Evolutionary conservation across 2,329 filamentous ascomycete genomes (phyloP).

Genomic region (Corynespora cassiicola): DNA sequence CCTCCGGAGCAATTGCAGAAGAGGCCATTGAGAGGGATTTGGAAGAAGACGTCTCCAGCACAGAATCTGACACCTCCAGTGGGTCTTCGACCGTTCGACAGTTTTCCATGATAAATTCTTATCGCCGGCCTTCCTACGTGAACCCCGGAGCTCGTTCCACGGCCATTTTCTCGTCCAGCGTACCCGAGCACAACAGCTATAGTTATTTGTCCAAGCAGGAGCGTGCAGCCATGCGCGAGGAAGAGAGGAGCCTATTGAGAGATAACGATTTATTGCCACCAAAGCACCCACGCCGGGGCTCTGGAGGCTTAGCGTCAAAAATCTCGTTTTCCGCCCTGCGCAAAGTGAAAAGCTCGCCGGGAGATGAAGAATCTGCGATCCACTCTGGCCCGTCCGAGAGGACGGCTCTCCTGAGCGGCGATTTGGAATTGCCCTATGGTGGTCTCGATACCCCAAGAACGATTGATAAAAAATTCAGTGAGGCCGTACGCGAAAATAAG

Average conservation of each 20-base stretch:
- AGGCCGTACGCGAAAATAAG: slow-evolving; percentile 78
- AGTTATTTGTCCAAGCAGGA: slow-evolving; percentile 60
- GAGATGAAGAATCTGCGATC: slow-evolving; percentile 38
- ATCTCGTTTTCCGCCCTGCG: slow-evolving; percentile 37
- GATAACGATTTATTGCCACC: slow-evolving; percentile 66
- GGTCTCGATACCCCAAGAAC: slow-evolving; percentile 58
- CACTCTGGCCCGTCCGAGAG: slow-evolving; percentile 47
- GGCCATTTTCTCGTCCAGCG: slow-evolving; percentile 68
- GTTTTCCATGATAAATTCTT: slow-evolving; percentile 66
- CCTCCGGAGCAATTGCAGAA: slow-evolving; percentile 43
- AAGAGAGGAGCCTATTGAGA: slow-evolving; percentile 64
- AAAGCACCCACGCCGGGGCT: slow-evolving; percentile 52
- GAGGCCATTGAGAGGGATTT: slow-evolving; percentile 46
- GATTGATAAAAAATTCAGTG: slow-evolving; percentile 56
- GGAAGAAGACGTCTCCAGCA: slow-evolving; percentile 33
- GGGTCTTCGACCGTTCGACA: slow-evolving; percentile 54
- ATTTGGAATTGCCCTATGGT: slow-evolving; percentile 49
- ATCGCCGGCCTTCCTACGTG: slow-evolving; percentile 79
- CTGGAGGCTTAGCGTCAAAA: slow-evolving; percentile 30
- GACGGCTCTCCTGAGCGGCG: slow-evolving; percentile 54
- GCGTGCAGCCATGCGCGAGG: slow-evolving; percentile 59
- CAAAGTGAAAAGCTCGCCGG: slow-evolving; percentile 32
- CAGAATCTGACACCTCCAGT: slow-evolving; percentile 48
- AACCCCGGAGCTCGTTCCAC: slow-evolving; percentile 74
- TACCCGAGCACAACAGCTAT: slow-evolving; percentile 43